phyloP scores from a whole-genome alignment of 2,329 filamentous ascomycete genomes.

The Mollisiaceae sp. region DNA sequence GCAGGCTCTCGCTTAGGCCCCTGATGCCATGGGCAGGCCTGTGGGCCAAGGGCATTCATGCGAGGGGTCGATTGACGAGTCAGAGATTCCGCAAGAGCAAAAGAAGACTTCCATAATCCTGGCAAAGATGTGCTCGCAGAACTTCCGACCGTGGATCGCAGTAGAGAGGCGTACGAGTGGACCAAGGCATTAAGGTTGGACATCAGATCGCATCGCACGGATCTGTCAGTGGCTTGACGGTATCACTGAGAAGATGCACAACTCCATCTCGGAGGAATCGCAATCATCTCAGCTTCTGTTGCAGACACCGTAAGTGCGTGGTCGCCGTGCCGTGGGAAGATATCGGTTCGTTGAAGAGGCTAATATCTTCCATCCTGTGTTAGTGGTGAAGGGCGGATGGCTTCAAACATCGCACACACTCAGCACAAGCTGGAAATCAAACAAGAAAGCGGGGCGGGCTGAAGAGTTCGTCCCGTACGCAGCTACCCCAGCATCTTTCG shows the following conservation, averaged over 20 bases:
- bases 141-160: neutral
- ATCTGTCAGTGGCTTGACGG: neutral
- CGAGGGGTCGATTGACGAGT: conserved; percentile 23
- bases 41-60: conserved; percentile 30
- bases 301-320: neutral
- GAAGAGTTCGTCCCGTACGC: conserved; percentile 19
- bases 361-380: neutral
- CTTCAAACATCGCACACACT: neutral
- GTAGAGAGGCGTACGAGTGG: conserved; percentile 18
- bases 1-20: conserved; percentile 40
- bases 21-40: conserved; percentile 23
- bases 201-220: conserved; percentile 19
- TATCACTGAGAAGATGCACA: conserved; percentile 2
- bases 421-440: conserved; percentile 7
- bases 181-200: conserved; percentile 23
- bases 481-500: neutral
- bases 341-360: neutral
- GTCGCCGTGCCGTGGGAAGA: neutral
- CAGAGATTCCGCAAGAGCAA: conserved; percentile 16
- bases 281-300: conserved; percentile 4
- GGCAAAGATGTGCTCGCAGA: conserved; percentile 2
- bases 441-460: conserved; percentile 6
- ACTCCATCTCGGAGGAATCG: conserved; percentile 2
- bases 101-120: conserved; percentile 29
- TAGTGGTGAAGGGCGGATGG: neutral